Conservation (phyloP, 176 grass and related monocot genomes). For the Thinopyrum elongatum region DNA sequence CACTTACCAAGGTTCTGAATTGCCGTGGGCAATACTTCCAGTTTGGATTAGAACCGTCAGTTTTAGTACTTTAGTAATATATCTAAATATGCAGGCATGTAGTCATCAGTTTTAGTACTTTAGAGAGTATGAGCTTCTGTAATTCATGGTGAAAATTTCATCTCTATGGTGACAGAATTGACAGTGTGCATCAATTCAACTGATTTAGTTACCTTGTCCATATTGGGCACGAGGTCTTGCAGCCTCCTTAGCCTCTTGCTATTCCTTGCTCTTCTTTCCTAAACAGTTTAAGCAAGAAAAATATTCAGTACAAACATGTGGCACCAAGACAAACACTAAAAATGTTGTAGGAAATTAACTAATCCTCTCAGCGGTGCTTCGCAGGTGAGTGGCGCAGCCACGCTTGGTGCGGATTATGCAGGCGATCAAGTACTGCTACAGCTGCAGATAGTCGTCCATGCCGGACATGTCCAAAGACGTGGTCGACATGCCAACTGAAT, state of each 20-base stretch:
- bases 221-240: too few species aligned
- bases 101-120: too few species aligned
- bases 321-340: neutral
- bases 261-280: constrained; percentile 95
- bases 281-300: constrained; percentile 2
- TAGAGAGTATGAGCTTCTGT: too few species aligned
- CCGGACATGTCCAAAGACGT: constrained; percentile 59
- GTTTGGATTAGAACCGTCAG: too few species aligned
- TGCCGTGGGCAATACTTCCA: too few species aligned
- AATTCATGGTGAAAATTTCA: too few species aligned
- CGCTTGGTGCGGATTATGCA: constrained; percentile 87
- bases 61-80: too few species aligned
- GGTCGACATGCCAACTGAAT: constrained; percentile 61
- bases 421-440: constrained; percentile 69
- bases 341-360: neutral
- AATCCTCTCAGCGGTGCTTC: constrained; percentile 80
- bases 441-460: constrained; percentile 66
- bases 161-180: too few species aligned
- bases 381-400: constrained; percentile 83
- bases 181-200: too few species aligned
- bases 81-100: too few species aligned
- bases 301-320: neutral
- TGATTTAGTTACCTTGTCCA: too few species aligned
- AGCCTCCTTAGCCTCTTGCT: constrained; percentile 50
- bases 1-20: too few species aligned